These are phyloP conservation scores for Phialophora expanda DNA, from an alignment of 2,329 filamentous ascomycete species.

Conservation along the genomic window DNA sequence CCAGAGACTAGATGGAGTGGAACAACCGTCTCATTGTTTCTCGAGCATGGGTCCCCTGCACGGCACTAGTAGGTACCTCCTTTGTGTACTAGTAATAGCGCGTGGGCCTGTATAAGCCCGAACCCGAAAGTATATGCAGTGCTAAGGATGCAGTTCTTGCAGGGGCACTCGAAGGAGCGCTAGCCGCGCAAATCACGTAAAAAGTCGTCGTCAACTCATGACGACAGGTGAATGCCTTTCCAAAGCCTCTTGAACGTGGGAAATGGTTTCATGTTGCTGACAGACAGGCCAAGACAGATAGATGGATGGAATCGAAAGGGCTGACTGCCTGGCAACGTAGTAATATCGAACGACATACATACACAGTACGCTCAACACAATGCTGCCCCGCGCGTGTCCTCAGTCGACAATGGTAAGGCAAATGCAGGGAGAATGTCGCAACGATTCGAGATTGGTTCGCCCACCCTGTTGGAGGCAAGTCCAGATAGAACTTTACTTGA, in stretches of 20 bases:
- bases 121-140: slow-evolving; percentile 1
- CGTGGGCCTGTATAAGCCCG: not conserved
- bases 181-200: slow-evolving; percentile 1
- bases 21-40: not conserved
- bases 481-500: not conserved
- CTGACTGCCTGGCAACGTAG: not conserved
- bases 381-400: not conserved
- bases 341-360: not conserved
- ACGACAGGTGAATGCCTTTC: not conserved
- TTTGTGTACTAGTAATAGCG: not conserved
- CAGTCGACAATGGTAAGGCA: not conserved
- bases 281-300: not conserved
- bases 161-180: not conserved
- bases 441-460: not conserved
- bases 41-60: not conserved
- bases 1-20: not conserved
- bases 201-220: not conserved
- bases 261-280: not conserved
- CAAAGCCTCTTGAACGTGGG: not conserved
- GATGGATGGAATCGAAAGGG: not conserved
- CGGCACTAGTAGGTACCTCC: not conserved
- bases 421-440: not conserved
- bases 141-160: not conserved
- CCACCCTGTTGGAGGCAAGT: not conserved
- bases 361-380: not conserved